Percentiles rank a stretch among this genome's conserved stretches.
phyloP scores from a whole-genome alignment of 164 flowering plant species.

The Santalum album region DNA sequence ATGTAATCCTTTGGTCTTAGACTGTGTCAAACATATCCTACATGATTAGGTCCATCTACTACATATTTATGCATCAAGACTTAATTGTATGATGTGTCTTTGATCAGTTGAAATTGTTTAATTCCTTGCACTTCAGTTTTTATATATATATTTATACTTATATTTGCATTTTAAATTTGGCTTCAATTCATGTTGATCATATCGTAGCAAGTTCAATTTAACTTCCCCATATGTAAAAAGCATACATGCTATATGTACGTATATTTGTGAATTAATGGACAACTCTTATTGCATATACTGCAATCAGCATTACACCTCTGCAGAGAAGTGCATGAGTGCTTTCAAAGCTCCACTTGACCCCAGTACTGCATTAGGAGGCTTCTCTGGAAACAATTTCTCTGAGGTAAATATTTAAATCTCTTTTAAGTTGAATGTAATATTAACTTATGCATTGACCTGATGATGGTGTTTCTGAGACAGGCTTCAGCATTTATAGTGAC shows the following conservation, averaged over 20 bases:
- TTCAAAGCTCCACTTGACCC: conserved; percentile 95
- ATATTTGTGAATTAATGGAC: too few species aligned
- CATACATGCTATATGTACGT: too few species aligned
- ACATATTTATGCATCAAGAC: too few species aligned
- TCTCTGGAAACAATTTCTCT: conserved; percentile 65
- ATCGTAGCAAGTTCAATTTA: background rate
- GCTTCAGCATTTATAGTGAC: conserved; percentile 93
- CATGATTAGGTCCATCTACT: too few species aligned
- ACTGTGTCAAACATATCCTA: too few species aligned
- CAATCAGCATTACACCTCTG: conserved; percentile 74
- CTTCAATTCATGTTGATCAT: too few species aligned
- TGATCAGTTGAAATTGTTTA: too few species aligned
- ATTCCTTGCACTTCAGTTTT: too few species aligned
- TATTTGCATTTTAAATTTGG: too few species aligned
- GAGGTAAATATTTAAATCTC: conserved; percentile 48
- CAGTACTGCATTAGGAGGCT: conserved; percentile 85
- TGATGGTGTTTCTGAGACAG: conserved; percentile 33
- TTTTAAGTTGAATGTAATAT: conserved; percentile 1
- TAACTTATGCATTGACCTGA: conserved; percentile 3
- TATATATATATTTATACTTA: too few species aligned
- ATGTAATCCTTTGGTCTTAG: too few species aligned
- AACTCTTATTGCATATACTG: background rate
- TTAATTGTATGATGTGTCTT: too few species aligned
- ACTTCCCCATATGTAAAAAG: background rate
- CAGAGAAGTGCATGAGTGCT: conserved; percentile 79